A percentile compares a stretch with the other conserved stretches of the same genome.
phyloP scores from a whole-genome alignment of 257 asterid species.

The Solanum sejunctum region DNA sequence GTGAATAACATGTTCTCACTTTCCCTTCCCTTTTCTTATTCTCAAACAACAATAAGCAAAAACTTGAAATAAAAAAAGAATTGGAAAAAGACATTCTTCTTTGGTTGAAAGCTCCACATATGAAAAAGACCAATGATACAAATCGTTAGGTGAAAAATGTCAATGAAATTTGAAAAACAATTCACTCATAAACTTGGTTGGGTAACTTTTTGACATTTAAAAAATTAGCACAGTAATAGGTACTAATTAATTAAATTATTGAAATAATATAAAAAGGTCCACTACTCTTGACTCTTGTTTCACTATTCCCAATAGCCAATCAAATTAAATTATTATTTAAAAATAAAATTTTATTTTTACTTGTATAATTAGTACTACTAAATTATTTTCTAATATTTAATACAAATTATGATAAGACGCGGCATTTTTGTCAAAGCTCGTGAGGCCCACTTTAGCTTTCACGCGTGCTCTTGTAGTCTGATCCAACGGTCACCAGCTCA shows the following conservation, averaged over 20 bases:
- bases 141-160: background rate
- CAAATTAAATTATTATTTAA: background rate
- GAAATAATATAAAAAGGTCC: background rate
- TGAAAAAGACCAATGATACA: background rate
- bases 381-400: background rate
- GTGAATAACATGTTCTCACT: background rate
- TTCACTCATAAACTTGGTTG: background rate
- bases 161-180: background rate
- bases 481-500: conserved; percentile 43
- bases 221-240: background rate
- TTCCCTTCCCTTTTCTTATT: background rate
- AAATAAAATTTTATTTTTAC: no score
- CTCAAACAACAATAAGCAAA: background rate
- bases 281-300: background rate
- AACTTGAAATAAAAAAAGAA: background rate
- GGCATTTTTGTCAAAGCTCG: conserved; percentile 58
- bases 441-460: conserved; percentile 34
- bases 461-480: conserved; percentile 56
- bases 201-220: background rate
- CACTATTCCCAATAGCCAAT: background rate
- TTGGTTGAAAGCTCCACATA: background rate
- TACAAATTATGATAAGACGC: background rate
- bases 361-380: no score
- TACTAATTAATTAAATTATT: background rate
- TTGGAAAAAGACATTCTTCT: background rate